These are phyloP conservation scores for Arctium minus DNA, from an alignment of 129 eudicot genomes.

Conservation along the genomic window DNA sequence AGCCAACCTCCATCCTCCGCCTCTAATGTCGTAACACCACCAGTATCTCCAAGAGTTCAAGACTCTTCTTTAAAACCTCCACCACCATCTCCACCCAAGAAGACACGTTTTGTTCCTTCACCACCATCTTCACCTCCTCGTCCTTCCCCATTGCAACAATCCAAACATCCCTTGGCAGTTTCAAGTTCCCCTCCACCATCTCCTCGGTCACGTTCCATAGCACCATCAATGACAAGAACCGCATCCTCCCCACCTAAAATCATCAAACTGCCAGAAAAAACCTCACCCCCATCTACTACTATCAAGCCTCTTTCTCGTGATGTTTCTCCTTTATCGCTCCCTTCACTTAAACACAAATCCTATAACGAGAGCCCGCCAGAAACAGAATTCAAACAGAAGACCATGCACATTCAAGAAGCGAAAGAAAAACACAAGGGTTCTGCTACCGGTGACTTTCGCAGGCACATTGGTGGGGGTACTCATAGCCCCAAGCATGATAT, in stretches of 20 bases:
- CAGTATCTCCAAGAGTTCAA: slow-evolving; percentile 10
- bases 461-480: slow-evolving; percentile 1
- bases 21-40: slow-evolving; percentile 13
- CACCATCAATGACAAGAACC: background rate
- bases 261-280: slow-evolving; percentile 20
- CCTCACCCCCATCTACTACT: slow-evolving; percentile 32
- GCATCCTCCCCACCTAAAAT: slow-evolving; percentile 17
- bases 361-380: slow-evolving; percentile 21
- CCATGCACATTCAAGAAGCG: slow-evolving; percentile 47
- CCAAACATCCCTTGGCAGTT: slow-evolving; percentile 11
- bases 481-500: slow-evolving; percentile 18
- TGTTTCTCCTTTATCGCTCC: slow-evolving; percentile 59
- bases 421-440: slow-evolving; percentile 29
- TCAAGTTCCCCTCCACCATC: background rate
- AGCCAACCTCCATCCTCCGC: slow-evolving; percentile 27
- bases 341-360: slow-evolving; percentile 34
- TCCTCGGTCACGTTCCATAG: slow-evolving; percentile 9
- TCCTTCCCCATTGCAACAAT: slow-evolving; percentile 13
- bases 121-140: slow-evolving; percentile 20
- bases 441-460: background rate
- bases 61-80: slow-evolving; percentile 17
- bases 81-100: slow-evolving; percentile 29
- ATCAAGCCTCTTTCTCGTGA: slow-evolving; percentile 28
- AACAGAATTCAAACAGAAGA: slow-evolving; percentile 40
- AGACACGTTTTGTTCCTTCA: background rate